phyloP scores from a whole-genome alignment of 2,329 filamentous ascomycete genomes.

The Aspergillus alliaceus region DNA sequence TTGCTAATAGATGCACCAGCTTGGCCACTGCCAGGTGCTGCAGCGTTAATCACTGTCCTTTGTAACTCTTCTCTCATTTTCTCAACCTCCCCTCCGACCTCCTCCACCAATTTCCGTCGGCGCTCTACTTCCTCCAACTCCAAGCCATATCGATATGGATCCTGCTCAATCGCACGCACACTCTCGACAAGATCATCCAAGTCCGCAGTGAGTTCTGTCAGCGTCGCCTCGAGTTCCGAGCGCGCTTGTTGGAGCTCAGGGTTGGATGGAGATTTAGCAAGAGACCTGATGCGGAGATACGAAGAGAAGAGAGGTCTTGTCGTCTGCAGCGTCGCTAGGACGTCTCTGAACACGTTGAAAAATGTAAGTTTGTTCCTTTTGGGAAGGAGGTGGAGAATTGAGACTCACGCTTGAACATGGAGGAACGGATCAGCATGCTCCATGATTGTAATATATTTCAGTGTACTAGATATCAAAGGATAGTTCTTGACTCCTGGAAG shows the following conservation, averaged over 20 bases:
- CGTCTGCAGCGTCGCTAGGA: constrained; percentile 76
- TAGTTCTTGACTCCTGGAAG: not conserved
- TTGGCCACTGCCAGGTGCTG: constrained; percentile 8
- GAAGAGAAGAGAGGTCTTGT: constrained; percentile 88
- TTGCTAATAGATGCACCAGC: not conserved
- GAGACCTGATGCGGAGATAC: constrained; percentile 91
- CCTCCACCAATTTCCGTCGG: constrained; percentile 77
- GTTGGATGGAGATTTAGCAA: constrained; percentile 68
- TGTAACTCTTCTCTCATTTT: constrained; percentile 82
- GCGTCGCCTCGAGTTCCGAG: constrained; percentile 75
- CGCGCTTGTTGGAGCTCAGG: constrained; percentile 67
- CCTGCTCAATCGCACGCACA: constrained; percentile 81
- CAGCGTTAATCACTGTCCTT: constrained; percentile 53
- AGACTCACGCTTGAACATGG: constrained; percentile 47
- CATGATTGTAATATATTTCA: constrained; percentile 22
- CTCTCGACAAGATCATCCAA: constrained; percentile 84
- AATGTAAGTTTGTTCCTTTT: constrained; percentile 2
- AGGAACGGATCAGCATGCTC: constrained; percentile 47
- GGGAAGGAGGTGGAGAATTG: constrained; percentile 1
- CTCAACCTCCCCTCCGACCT: constrained; percentile 85
- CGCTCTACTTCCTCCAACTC: constrained; percentile 78
- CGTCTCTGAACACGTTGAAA: constrained; percentile 63
- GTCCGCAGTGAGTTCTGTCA: constrained; percentile 76
- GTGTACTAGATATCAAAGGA: not conserved
- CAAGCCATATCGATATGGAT: constrained; percentile 84